phyloP scores from a whole-genome alignment of 1,139 yeast genomes.

The Geotrichum armillariae region DNA sequence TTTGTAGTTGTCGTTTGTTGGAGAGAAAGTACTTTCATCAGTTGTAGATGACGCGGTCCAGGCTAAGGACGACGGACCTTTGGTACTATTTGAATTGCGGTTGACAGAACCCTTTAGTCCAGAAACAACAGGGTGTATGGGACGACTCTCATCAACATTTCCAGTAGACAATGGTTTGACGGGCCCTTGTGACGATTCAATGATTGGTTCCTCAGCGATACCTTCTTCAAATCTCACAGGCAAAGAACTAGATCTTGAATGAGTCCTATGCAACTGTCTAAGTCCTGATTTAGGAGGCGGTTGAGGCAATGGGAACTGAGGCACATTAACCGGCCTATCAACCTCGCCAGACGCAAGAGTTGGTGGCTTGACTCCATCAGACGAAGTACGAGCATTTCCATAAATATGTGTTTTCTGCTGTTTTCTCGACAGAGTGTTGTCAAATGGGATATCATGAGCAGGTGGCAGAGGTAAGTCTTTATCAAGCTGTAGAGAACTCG shows the following conservation, averaged over 20 bases:
- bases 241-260: background rate
- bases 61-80: background rate
- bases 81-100: background rate
- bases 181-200: background rate
- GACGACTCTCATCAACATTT: background rate
- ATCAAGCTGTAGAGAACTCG: constrained; percentile 11
- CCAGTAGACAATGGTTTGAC: background rate
- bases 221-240: constrained; percentile 13
- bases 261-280: constrained; percentile 21
- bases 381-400: background rate
- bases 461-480: constrained; percentile 25
- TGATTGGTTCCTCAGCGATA: constrained; percentile 21
- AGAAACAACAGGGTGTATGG: background rate
- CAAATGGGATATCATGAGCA: constrained; percentile 2
- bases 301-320: constrained; percentile 25
- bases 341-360: no score
- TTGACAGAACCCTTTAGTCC: background rate
- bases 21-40: background rate
- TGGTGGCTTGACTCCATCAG: no score
- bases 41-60: constrained; percentile 1
- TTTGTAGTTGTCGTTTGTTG: background rate
- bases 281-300: constrained; percentile 25
- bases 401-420: background rate
- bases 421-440: background rate
- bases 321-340: constrained; percentile 20